These are phyloP conservation scores for Dryas drummondii DNA, from an alignment of 306 rosid species.

Conservation along the genomic window DNA sequence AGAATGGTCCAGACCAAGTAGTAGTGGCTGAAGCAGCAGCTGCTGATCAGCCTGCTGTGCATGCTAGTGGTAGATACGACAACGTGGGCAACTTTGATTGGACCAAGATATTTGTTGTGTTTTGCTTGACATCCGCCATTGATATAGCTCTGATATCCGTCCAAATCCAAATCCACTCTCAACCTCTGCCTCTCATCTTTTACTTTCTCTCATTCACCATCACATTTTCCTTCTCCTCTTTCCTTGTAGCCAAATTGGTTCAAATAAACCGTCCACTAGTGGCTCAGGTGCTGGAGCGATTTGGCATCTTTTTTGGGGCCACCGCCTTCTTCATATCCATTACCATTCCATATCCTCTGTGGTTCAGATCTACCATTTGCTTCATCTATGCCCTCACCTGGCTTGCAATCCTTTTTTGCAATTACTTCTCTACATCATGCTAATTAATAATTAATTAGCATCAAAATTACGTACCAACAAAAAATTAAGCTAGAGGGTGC, in stretches of 20 bases:
- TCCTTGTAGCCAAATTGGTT: background rate
- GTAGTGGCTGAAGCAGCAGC: too few relatives aligned
- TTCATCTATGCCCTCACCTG: background rate
- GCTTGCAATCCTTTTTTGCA: background rate
- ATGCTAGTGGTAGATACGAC: too few relatives aligned
- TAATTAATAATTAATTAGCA: too few relatives aligned
- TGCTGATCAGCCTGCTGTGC: too few relatives aligned
- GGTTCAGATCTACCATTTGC: background rate
- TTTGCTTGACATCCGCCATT: slow-evolving; percentile 3
- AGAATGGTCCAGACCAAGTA: too few relatives aligned
- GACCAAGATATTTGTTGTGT: background rate
- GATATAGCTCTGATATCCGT: background rate
- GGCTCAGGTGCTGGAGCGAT: slow-evolving; percentile 9
- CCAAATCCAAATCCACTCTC: background rate
- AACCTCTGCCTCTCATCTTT: background rate
- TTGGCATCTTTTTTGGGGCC: slow-evolving; percentile 14
- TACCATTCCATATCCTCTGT: slow-evolving; percentile 1
- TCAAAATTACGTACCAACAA: too few relatives aligned
- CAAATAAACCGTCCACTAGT: background rate
- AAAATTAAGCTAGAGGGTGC: too few relatives aligned
- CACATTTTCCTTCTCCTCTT: background rate
- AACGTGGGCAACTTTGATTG: background rate
- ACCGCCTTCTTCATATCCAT: slow-evolving; percentile 16
- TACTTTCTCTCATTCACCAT: background rate
- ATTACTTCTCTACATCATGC: too few relatives aligned